Percentiles rank a stretch among this genome's conserved stretches.
phyloP scores from a whole-genome alignment of 2,329 filamentous ascomycete genomes.

The Venturiaceae sp. region DNA sequence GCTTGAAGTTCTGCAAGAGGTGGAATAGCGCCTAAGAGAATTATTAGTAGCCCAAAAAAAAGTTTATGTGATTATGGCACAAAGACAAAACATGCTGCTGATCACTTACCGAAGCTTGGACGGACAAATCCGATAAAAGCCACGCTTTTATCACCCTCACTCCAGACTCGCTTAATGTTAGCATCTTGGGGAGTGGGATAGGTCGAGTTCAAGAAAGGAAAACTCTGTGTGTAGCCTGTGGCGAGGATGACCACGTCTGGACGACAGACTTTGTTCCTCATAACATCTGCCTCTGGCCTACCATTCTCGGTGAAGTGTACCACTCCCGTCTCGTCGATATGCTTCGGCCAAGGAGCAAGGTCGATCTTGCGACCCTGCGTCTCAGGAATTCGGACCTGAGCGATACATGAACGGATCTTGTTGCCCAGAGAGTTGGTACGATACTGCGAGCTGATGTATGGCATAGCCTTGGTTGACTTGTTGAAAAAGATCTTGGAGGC shows the following conservation, averaged over 20 bases:
- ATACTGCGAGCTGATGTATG: conserved; percentile 31
- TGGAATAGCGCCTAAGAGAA: conserved; percentile 33
- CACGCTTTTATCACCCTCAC: conserved; percentile 25
- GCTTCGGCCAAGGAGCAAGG: conserved; percentile 33
- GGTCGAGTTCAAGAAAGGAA: conserved; percentile 28
- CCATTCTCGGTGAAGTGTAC: conserved; percentile 26
- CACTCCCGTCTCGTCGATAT: conserved; percentile 26
- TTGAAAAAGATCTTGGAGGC: conserved; percentile 14
- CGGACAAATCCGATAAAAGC: conserved; percentile 41
- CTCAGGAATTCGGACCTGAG: conserved; percentile 31
- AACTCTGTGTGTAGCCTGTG: conserved; percentile 36
- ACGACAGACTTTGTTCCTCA: conserved; percentile 20
- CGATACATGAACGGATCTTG: conserved; percentile 25
- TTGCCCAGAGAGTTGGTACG: conserved; percentile 24
- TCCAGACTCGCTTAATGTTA: conserved; percentile 46
- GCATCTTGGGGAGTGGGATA: conserved; percentile 38
- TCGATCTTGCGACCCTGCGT: conserved; percentile 33
- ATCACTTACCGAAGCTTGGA: conserved; percentile 12
- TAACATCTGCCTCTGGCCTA: conserved; percentile 17
- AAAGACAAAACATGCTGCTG: background rate
- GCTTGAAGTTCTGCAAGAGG: conserved; percentile 40
- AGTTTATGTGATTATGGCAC: background rate
- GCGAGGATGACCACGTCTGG: conserved; percentile 38
- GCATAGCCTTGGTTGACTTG: conserved; percentile 34
- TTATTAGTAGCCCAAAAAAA: conserved; percentile 9